phyloP scores from a whole-genome alignment of 2,329 filamentous ascomycete species.

The Colletotrichum coccodes region DNA sequence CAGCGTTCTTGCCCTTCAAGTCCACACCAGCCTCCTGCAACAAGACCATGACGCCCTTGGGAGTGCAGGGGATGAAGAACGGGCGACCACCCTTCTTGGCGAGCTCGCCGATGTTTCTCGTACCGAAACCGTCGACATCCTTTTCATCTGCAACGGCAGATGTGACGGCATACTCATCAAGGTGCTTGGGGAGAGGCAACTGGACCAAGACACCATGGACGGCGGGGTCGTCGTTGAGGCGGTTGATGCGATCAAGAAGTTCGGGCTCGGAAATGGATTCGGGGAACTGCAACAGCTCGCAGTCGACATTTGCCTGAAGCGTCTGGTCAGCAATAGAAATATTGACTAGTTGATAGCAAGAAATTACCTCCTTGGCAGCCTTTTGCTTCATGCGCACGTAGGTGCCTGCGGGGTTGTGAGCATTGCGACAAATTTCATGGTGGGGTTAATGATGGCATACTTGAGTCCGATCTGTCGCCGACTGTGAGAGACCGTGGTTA shows the following conservation, averaged over 20 bases:
- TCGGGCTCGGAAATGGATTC: constrained; percentile 86
- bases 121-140: constrained; percentile 97
- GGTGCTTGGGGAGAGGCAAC: constrained; percentile 86
- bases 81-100: constrained; percentile 94
- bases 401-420: constrained; percentile 69
- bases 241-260: constrained; percentile 82
- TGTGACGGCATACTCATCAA: constrained; percentile 91
- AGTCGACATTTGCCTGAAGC: constrained; percentile 85
- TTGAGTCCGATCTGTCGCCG: constrained; percentile 91
- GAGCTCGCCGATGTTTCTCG: constrained; percentile 93
- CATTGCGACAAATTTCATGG: constrained; percentile 39
- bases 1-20: constrained; percentile 88
- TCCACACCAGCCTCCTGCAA: constrained; percentile 86
- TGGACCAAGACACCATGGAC: constrained; percentile 96
- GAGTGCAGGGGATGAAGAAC: constrained; percentile 93
- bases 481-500: constrained; percentile 61
- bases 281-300: constrained; percentile 85
- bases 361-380: constrained; percentile 84
- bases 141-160: constrained; percentile 93
- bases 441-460: constrained; percentile 55
- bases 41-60: constrained; percentile 95
- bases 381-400: constrained; percentile 99
- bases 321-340: background rate
- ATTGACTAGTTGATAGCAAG: background rate
- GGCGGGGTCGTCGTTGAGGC: constrained; percentile 85